phyloP scores from a whole-genome alignment of 2,329 filamentous ascomycete species.

The Aspergillus floridensis region DNA sequence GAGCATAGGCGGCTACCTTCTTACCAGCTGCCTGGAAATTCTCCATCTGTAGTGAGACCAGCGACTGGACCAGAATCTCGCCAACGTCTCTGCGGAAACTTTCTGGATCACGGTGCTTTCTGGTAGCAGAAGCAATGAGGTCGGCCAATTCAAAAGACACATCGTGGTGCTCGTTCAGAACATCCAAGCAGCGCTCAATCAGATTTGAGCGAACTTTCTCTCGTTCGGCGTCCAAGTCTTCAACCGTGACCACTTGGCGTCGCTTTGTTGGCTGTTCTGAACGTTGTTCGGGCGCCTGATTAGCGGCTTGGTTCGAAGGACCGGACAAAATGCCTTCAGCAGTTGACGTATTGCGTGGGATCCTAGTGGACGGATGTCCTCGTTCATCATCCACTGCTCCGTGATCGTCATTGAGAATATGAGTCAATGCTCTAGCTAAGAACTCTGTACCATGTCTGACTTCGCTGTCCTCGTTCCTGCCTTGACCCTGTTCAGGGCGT shows the following conservation, averaged over 20 bases:
- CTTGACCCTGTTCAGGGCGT: slow-evolving; percentile 22
- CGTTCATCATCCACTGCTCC: slow-evolving; percentile 23
- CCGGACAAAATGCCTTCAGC: slow-evolving; percentile 20
- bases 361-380: slow-evolving; percentile 24
- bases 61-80: slow-evolving; percentile 75
- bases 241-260: slow-evolving; percentile 55
- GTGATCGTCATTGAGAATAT: slow-evolving; percentile 37
- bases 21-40: slow-evolving; percentile 56
- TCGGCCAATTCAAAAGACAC: slow-evolving; percentile 90
- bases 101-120: slow-evolving; percentile 59
- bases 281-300: slow-evolving; percentile 20
- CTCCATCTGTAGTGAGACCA: slow-evolving; percentile 66
- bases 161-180: slow-evolving; percentile 82
- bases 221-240: slow-evolving; percentile 76
- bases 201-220: slow-evolving; percentile 69
- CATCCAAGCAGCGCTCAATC: slow-evolving; percentile 85
- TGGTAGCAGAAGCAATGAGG: slow-evolving; percentile 71
- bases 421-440: slow-evolving; percentile 44
- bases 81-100: slow-evolving; percentile 70
- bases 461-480: slow-evolving; percentile 28
- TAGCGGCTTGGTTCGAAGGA: slow-evolving; percentile 20
- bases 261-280: slow-evolving; percentile 25
- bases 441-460: slow-evolving; percentile 35
- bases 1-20: slow-evolving; percentile 86
- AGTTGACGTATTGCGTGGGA: slow-evolving; percentile 15